Evolutionary conservation across 78 protist species (phyloP), one percentile per base, ranked within the genome.

Genomic region (Dictyostelium intermedium): DNA sequence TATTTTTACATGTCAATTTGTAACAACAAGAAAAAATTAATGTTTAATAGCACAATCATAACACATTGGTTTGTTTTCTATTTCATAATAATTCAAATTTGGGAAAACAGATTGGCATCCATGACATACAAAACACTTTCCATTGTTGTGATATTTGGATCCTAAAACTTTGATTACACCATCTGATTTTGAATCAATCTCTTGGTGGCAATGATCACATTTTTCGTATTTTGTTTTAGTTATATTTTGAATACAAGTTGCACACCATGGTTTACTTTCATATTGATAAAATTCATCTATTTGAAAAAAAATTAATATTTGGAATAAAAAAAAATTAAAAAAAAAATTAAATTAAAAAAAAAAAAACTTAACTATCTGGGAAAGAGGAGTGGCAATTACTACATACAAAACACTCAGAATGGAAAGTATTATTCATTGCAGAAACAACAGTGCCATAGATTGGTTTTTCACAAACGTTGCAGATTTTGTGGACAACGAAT

Each of bases 101-200:
- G 93, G 93, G 85, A 87, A 87, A n/a, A 84, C 61, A 20, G 84
- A 32, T 7, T n/a, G 14, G 66, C 93, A 87, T 23, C 69, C 84
- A 14, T 8, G 25, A 11, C 93, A 87, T 1, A 47, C 43, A 60
- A 87, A 87, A 63, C 93, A 87, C 32, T 27, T 41, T 10, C 81
- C 43, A 30, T 87, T 87, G 10, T 87, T 87, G 66, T 87, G 93
- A 32, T 61, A 87, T 63, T 79, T 87, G 1, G 32, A 37, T 13
- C 93, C 93, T 2, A 87, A 69, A 4, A 87, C 93, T 34, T 87
- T 87, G n/a, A 87, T 87, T 1, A 87, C 84, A 45, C 93, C 93
- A n/a, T 87, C 93, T 16, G 83, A 60, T 63, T 76, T 87, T 25
- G 82, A 79, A 9, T 66, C 80, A 23, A 87, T 87, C 4, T 25